Evolutionary conservation across 2,329 filamentous ascomycete species (phyloP).

Genomic region (Coniochaeta sp.): DNA sequence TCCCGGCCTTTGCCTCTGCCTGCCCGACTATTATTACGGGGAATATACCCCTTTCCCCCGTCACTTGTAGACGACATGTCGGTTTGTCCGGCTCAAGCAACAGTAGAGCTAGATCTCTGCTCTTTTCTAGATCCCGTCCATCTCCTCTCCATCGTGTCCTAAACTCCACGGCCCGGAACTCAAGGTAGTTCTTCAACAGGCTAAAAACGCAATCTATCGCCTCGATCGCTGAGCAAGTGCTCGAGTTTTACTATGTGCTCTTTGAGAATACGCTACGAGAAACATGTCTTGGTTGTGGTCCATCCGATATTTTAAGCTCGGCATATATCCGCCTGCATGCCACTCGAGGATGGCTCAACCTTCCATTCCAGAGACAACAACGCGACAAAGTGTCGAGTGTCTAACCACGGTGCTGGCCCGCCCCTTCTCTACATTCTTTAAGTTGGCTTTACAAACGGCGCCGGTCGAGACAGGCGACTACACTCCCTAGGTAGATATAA

Average conservation of each 20-base stretch:
- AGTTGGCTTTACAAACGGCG: neutral
- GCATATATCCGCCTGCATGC: constrained; percentile 4
- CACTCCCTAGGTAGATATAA: constrained; percentile 4
- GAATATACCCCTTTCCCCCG: constrained; percentile 4
- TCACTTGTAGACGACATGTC: neutral
- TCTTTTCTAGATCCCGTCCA: neutral
- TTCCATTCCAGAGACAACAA: constrained; percentile 10
- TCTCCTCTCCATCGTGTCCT: neutral
- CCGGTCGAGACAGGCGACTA: neutral
- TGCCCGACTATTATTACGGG: constrained; percentile 6
- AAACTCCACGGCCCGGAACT: neutral
- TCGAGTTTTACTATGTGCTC: neutral
- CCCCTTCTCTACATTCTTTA: constrained; percentile 12
- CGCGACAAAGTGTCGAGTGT: constrained; percentile 8
- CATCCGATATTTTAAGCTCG: constrained; percentile 9
- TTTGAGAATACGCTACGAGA: neutral
- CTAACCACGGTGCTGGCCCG: constrained; percentile 13
- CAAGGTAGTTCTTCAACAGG: neutral
- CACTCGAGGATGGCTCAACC: constrained; percentile 3
- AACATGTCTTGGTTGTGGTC: constrained; percentile 1
- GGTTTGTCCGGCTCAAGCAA: neutral
- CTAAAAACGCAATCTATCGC: neutral
- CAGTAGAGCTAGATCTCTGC: neutral
- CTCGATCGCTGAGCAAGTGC: neutral
- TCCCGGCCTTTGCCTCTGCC: constrained; percentile 6